Evolutionary conservation across 352 stramenopile genomes (phyloP).

Genomic region (Phytophthora nicotianae): DNA sequence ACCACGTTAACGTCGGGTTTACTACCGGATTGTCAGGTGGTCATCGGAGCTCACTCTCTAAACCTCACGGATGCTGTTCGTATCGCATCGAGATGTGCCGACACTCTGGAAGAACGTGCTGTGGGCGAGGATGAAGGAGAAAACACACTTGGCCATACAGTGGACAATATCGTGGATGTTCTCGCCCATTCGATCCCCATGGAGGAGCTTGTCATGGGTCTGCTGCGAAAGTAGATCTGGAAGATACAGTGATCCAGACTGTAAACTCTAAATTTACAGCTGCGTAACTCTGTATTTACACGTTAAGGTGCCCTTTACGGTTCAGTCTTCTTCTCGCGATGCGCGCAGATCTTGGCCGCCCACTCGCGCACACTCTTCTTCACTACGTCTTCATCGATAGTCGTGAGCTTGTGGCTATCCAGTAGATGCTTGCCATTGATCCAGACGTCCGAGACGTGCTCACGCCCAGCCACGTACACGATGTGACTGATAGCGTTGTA

Average conservation of each 20-base stretch:
- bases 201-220: slow-evolving; percentile 5
- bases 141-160: neutral
- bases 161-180: neutral
- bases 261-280: neutral
- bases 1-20: slow-evolving; percentile 9
- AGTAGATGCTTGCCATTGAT: slow-evolving; percentile 88
- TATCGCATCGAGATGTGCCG: slow-evolving; percentile 6
- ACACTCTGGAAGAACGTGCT: slow-evolving; percentile 9
- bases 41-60: slow-evolving; percentile 5
- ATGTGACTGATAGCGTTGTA: slow-evolving; percentile 89
- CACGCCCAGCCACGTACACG: slow-evolving; percentile 81
- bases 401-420: slow-evolving; percentile 68
- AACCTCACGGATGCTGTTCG: slow-evolving; percentile 14
- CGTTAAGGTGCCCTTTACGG: slow-evolving; percentile 9
- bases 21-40: slow-evolving; percentile 26
- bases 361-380: slow-evolving; percentile 70
- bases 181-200: slow-evolving; percentile 19
- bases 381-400: slow-evolving; percentile 65
- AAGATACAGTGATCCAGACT: too few species aligned
- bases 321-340: slow-evolving; percentile 52
- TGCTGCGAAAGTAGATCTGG: neutral
- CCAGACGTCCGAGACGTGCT: slow-evolving; percentile 92
- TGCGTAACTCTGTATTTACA: slow-evolving; percentile 8
- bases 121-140: slow-evolving; percentile 2
- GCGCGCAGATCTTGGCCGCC: slow-evolving; percentile 58